phyloP scores from a whole-genome alignment of 371 early-diverging fungal genomes.

The Sporodiniella umbellata region DNA sequence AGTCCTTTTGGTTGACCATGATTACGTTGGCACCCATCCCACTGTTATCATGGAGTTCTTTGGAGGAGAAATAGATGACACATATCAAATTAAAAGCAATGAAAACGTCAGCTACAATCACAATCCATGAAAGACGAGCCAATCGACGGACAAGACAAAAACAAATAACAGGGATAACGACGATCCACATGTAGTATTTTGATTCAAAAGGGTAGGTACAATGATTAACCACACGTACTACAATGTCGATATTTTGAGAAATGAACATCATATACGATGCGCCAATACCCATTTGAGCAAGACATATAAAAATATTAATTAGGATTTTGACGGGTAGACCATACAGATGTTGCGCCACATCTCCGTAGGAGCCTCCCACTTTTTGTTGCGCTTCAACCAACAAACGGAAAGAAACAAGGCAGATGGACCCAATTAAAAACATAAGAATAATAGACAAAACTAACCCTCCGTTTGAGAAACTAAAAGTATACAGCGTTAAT shows the following conservation, averaged over 20 bases:
- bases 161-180: slow-evolving; percentile 80
- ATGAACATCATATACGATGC: slow-evolving; percentile 84
- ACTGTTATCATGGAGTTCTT: slow-evolving; percentile 55
- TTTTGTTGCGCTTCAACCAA: slow-evolving; percentile 31
- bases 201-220: slow-evolving; percentile 50
- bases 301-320: slow-evolving; percentile 64
- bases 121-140: slow-evolving; percentile 66
- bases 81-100: slow-evolving; percentile 75
- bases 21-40: slow-evolving; percentile 49
- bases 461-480: slow-evolving; percentile 46
- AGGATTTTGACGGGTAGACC: slow-evolving; percentile 62
- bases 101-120: slow-evolving; percentile 77
- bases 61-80: slow-evolving; percentile 62
- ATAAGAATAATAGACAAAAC: slow-evolving; percentile 35
- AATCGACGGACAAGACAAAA: slow-evolving; percentile 77
- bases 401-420: slow-evolving; percentile 30
- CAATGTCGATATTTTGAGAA: slow-evolving; percentile 71
- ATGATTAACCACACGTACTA: slow-evolving; percentile 56
- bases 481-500: slow-evolving; percentile 1
- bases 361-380: slow-evolving; percentile 74
- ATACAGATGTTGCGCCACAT: slow-evolving; percentile 69
- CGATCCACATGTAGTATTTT: slow-evolving; percentile 66
- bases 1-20: slow-evolving; percentile 45
- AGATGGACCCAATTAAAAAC: slow-evolving; percentile 28
- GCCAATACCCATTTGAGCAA: slow-evolving; percentile 80